phyloP scores from a whole-genome alignment of 1,284 basidiomycete species.

The Ceratobasidium sp. region DNA sequence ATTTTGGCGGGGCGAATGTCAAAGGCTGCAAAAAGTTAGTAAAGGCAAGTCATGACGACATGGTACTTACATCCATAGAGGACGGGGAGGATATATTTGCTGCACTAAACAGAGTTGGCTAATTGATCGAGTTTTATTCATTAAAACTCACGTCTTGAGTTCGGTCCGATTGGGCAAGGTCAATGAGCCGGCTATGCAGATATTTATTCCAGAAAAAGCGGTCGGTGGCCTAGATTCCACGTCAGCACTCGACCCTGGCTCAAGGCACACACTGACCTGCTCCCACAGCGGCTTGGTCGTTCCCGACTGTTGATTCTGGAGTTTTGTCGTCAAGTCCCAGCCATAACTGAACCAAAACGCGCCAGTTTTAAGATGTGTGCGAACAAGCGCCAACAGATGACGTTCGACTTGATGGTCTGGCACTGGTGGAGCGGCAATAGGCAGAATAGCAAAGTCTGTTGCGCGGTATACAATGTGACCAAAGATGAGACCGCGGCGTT shows the following conservation, averaged over 20 bases:
- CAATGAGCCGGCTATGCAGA: conserved; percentile 75
- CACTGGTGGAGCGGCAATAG: conserved; percentile 69
- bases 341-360: conserved; percentile 90
- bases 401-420: conserved; percentile 80
- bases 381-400: conserved; percentile 84
- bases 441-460: conserved; percentile 91
- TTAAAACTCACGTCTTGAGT: conserved; percentile 64
- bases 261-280: conserved; percentile 56
- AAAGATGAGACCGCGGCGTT: conserved; percentile 79
- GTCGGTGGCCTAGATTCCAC: conserved; percentile 74
- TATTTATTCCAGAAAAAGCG: conserved; percentile 99
- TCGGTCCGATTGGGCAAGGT: conserved; percentile 58
- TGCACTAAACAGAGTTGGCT: conserved; percentile 59
- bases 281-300: conserved; percentile 69
- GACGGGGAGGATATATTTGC: conserved; percentile 88
- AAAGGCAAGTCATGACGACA: background rate
- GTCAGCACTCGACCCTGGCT: conserved; percentile 37
- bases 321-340: conserved; percentile 86
- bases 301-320: conserved; percentile 79
- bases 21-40: conserved; percentile 65
- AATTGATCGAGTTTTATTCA: conserved; percentile 8
- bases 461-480: conserved; percentile 88
- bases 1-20: conserved; percentile 82
- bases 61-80: conserved; percentile 82
- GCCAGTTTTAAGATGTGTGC: conserved; percentile 81